These are phyloP conservation scores for Sporothrix inflata DNA, from an alignment of 2,329 filamentous ascomycete species.

Conservation along the genomic window DNA sequence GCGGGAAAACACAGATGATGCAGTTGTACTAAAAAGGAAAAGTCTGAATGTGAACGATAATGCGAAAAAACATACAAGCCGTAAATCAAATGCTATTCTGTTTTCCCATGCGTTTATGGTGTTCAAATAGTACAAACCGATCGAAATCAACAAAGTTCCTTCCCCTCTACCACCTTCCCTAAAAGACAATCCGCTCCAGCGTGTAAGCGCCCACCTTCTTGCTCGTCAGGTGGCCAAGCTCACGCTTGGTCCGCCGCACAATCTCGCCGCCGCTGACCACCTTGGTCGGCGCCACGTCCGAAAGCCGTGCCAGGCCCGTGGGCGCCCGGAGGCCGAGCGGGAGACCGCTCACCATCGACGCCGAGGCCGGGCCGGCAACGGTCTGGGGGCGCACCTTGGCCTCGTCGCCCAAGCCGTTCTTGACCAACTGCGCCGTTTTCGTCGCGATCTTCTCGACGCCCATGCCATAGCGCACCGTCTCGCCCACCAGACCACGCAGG, in stretches of 20 bases:
- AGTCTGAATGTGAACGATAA: no score
- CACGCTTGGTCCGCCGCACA: constrained; percentile 67
- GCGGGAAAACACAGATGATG: neutral
- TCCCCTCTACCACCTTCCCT: no score
- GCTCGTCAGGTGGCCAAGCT: constrained; percentile 76
- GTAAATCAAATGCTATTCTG: no score
- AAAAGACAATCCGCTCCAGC: constrained; percentile 74
- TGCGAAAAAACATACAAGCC: no score
- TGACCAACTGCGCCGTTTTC: constrained; percentile 68
- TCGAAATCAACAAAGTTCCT: no score
- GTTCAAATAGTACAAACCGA: no score
- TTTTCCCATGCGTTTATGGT: no score
- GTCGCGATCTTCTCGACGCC: constrained; percentile 42
- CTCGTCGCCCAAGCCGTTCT: constrained; percentile 47
- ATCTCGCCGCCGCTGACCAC: constrained; percentile 71
- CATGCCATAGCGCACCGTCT: constrained; percentile 64
- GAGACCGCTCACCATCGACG: constrained; percentile 49
- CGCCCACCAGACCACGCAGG: constrained; percentile 65
- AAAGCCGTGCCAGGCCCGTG: constrained; percentile 10
- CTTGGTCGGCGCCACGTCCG: constrained; percentile 53
- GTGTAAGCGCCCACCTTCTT: constrained; percentile 82
- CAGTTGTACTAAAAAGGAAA: neutral
- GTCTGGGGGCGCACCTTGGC: constrained; percentile 38
- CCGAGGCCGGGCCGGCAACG: constrained; percentile 46
- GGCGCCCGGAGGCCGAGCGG: constrained; percentile 72